Conservation (phyloP, 1,284 basidiomycete species). For the Apiotrichum laibachii region DNA sequence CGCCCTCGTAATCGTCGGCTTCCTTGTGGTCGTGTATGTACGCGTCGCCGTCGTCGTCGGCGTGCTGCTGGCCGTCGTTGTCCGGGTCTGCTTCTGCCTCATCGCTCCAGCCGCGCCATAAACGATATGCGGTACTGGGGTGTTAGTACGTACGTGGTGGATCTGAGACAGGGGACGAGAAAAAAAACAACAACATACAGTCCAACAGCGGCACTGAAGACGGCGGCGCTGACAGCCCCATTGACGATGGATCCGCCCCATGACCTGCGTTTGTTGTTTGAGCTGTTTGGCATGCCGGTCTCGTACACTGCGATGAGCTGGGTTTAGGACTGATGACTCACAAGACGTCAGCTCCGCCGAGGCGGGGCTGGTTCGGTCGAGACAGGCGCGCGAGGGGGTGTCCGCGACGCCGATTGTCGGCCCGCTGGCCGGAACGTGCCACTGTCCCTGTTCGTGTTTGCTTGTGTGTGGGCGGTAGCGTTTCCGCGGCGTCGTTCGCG, state of each 20-base stretch:
- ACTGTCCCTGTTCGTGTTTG: not conserved
- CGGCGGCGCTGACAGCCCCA: constrained; percentile 30
- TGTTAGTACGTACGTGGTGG: too few species aligned
- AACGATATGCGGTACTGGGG: constrained; percentile 30
- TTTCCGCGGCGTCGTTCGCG: too few species aligned
- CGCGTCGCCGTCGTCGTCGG: constrained; percentile 6
- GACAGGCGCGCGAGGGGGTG: not conserved
- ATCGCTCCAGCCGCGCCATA: constrained; percentile 17
- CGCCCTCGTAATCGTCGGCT: not conserved
- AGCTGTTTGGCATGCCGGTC: not conserved
- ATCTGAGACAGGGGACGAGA: not conserved
- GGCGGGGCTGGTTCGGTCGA: not conserved
- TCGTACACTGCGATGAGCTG: not conserved
- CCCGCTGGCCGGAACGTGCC: not conserved
- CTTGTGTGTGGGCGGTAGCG: not conserved
- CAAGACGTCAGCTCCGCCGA: constrained; percentile 2
- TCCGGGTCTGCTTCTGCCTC: too few species aligned
- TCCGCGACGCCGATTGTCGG: not conserved
- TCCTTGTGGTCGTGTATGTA: not conserved
- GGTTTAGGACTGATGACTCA: not conserved
- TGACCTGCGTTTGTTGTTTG: not conserved
- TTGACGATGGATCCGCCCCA: constrained; percentile 30
- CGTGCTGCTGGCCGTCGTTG: not conserved
- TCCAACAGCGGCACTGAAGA: constrained; percentile 35
- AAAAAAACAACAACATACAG: constrained; percentile 19